A percentile compares a stretch with the other conserved stretches of the same genome.
These are phyloP conservation scores for Citrus trifoliata DNA, from an alignment of 345 rosid species.

Conservation along the genomic window DNA sequence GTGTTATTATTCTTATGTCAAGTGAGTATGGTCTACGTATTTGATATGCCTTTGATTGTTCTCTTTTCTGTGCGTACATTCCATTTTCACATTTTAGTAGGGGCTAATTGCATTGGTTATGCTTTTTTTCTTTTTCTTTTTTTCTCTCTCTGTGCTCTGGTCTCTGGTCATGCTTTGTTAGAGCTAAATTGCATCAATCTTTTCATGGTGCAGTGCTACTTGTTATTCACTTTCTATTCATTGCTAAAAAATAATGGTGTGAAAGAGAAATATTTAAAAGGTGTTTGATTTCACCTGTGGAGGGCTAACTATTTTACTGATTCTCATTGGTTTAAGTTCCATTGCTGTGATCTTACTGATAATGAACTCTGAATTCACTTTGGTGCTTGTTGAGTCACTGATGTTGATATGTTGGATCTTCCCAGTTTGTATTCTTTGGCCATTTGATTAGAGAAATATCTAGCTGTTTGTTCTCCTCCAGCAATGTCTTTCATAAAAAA, in stretches of 20 bases:
- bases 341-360: background rate
- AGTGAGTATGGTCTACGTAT: slow-evolving; percentile 37
- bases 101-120: background rate
- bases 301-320: background rate
- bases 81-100: background rate
- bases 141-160: background rate
- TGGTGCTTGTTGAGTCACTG: background rate
- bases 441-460: background rate
- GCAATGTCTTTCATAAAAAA: background rate
- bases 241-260: background rate
- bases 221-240: background rate
- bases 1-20: slow-evolving; percentile 42
- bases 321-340: background rate
- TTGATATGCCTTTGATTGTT: background rate
- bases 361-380: background rate
- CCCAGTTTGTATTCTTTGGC: background rate
- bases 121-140: background rate
- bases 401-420: background rate
- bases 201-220: background rate
- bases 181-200: background rate
- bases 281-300: background rate
- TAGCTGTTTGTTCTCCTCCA: background rate
- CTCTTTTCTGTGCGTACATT: background rate
- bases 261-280: background rate
- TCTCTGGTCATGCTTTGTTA: background rate